Evolutionary conservation across 495 filamentous ascomycete genomes (phyloP).

Genomic region (Aspergillus incahuasiensis): DNA sequence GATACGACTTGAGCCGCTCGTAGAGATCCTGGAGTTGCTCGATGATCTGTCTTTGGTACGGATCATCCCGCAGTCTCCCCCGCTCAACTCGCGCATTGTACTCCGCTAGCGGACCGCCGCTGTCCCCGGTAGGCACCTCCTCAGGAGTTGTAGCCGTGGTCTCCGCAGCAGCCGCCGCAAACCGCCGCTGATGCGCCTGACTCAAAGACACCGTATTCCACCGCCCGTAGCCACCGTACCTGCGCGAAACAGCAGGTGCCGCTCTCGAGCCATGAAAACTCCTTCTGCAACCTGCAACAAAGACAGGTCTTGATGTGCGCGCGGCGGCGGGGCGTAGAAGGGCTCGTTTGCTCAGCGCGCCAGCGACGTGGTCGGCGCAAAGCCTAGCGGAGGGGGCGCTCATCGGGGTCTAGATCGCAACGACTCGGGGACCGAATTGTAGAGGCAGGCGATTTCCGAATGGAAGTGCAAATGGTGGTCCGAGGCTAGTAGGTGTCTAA

Average conservation of each 20-base stretch:
- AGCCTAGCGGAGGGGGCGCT: slow-evolving; percentile 32
- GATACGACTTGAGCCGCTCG: slow-evolving; percentile 72
- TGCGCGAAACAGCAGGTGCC: background rate
- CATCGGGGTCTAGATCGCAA: slow-evolving; percentile 20
- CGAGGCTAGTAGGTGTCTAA: background rate
- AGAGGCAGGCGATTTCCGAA: slow-evolving; percentile 1
- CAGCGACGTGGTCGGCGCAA: slow-evolving; percentile 31
- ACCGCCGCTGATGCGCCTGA: slow-evolving; percentile 11
- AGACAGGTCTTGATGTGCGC: slow-evolving; percentile 15
- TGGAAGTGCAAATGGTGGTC: background rate
- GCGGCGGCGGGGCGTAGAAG: slow-evolving; percentile 16
- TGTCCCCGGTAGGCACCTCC: slow-evolving; percentile 10
- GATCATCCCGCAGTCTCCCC: slow-evolving; percentile 74
- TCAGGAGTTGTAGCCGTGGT: slow-evolving; percentile 2
- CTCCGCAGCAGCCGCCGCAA: slow-evolving; percentile 13
- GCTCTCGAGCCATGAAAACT: slow-evolving; percentile 1
- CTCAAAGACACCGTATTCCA: background rate
- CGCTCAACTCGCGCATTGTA: slow-evolving; percentile 74
- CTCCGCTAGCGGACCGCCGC: slow-evolving; percentile 72
- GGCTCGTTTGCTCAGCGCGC: slow-evolving; percentile 25
- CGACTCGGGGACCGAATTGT: background rate
- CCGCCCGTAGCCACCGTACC: background rate
- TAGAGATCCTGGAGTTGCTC: slow-evolving; percentile 84
- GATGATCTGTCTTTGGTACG: slow-evolving; percentile 88
- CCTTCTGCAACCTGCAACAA: slow-evolving; percentile 12